Percentiles rank a stretch among this genome's conserved stretches.
Evolutionary conservation across 163 green algal species (phyloP).

Genomic region (Scenedesmus sp.): DNA sequence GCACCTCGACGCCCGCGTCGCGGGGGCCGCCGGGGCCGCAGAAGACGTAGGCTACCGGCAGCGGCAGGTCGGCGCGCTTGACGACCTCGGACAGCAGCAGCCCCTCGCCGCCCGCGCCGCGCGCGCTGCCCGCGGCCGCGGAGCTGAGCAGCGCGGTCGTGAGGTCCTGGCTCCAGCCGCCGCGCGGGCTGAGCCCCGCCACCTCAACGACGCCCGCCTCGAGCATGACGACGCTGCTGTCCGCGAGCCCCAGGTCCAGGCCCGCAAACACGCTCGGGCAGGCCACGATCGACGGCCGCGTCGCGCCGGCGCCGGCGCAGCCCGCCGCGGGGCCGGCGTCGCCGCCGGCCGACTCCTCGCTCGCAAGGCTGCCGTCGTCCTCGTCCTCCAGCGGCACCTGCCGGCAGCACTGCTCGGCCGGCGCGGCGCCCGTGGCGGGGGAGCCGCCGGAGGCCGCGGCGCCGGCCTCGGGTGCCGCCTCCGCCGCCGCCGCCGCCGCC

Average conservation of each 20-base stretch:
- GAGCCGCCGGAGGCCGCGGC: neutral
- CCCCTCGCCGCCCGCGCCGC: neutral
- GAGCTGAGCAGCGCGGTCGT: conserved; percentile 30
- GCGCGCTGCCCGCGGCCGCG: neutral
- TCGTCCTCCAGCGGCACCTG: neutral
- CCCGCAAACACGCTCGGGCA: conserved; percentile 12
- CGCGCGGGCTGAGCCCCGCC: conserved; percentile 32
- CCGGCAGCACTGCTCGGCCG: conserved; percentile 4
- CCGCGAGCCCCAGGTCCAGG: conserved; percentile 34
- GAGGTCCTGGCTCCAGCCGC: conserved; percentile 44
- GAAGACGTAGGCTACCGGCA: conserved; percentile 45
- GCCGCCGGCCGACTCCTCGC: neutral
- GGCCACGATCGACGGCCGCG: neutral
- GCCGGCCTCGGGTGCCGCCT: neutral
- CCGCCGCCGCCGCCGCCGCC: neutral
- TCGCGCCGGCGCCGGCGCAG: no score
- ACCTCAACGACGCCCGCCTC: conserved; percentile 43
- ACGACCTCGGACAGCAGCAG: conserved; percentile 8
- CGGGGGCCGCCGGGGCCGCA: conserved; percentile 11
- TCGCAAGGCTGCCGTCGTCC: neutral
- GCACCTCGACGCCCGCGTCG: conserved; percentile 30
- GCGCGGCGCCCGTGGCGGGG: neutral
- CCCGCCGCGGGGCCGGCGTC: neutral
- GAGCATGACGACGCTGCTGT: conserved; percentile 37
- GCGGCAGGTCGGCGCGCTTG: conserved; percentile 23